Evolutionary conservation across 1,284 basidiomycete species (phyloP), one percentile per base, ranked within the genome.

Genomic region (Schizopora paradoxa): DNA sequence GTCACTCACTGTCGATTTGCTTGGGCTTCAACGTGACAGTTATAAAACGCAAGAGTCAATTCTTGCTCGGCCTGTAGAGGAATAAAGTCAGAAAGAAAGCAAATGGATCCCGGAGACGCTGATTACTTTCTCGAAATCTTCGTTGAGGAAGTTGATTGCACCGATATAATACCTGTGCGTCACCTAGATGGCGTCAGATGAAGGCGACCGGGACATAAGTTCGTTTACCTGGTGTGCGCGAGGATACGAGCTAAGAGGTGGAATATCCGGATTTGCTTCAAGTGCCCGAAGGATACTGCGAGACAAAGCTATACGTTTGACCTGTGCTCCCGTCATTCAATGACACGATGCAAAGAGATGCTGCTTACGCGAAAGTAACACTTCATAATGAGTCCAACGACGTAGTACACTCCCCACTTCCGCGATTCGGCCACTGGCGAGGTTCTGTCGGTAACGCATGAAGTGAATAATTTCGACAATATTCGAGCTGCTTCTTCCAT

Each of bases 111-210:
- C 7, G 7, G 11, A 13, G 29, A 14, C n/a, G 23, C 29, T 26
- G 41, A 14, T 32, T 25, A 84, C 86, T 68, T 90, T 90, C 34
- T 70, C 72, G 59, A 92, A 95, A 43, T 95, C 88, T 61, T 97
- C 95, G 55, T 89, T 91, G 47, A 97, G 64, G 64, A 99, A 97
- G 56, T 82, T 86, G 46, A 98, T 74, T 76, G 97, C 90, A 48
- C 95, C 95, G 38, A 94, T 67, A 61, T 97, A 97, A 70, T 94
- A 99, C 52, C 82, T 74, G 66, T 87, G 94, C 14, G 91, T 92
- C 34, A 94, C 88, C 82, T 87, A 60, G 39, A 42, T 39, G 36
- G 13, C 11, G 14, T 40, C 25, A 23, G 53, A 48, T 45, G 43
- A 46, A 49, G 48, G 23, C 6, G 40, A 16, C 43, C 36, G 34